These are phyloP conservation scores for Cladophialophora yegresii DNA, from an alignment of 2,329 filamentous ascomycete species.

Conservation along the genomic window DNA sequence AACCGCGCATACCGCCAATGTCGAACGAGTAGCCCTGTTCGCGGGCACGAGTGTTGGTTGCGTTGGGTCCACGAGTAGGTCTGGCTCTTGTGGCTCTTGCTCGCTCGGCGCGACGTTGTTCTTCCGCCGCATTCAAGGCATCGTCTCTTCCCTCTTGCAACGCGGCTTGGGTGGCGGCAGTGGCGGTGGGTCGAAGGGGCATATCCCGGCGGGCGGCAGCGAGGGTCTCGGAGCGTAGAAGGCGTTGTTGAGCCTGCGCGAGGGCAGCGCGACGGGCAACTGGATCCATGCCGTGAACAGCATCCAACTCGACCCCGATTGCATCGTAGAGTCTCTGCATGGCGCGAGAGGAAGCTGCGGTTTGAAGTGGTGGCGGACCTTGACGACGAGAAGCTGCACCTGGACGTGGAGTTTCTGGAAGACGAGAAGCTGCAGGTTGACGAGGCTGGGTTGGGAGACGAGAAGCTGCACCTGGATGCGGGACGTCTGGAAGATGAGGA, in stretches of 20 bases:
- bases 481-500: neutral
- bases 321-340: neutral
- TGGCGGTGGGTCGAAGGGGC: conserved; percentile 4
- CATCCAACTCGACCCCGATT: neutral
- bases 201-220: conserved; percentile 17
- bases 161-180: neutral
- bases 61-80: neutral
- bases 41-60: conserved; percentile 1
- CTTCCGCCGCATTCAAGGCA: neutral
- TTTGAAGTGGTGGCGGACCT: neutral
- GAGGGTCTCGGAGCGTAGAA: conserved; percentile 23
- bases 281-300: neutral
- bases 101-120: neutral
- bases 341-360: neutral
- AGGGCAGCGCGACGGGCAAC: conserved; percentile 17
- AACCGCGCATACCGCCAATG: conserved; percentile 19
- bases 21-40: conserved; percentile 5
- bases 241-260: conserved; percentile 13
- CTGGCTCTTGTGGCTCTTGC: neutral
- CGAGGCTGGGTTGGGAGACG: neutral
- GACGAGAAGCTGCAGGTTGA: neutral
- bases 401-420: neutral
- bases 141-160: neutral
- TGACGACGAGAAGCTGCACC: neutral
- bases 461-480: neutral